Conservation (phyloP, 2,329 filamentous ascomycete species). For the Colletotrichum cereale region DNA sequence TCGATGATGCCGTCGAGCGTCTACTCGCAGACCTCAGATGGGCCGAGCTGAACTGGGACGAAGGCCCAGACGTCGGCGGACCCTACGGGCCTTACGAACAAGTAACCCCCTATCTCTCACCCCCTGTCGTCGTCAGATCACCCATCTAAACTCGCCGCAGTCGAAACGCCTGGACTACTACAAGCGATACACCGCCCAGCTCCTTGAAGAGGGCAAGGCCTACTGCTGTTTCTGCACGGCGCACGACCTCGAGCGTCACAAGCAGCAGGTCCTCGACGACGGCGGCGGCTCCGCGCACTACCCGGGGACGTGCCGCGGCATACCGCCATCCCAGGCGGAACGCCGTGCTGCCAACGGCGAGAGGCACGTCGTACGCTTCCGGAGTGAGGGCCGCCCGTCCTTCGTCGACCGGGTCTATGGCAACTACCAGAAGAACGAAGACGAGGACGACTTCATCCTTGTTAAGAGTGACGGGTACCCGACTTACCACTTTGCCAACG, state of each 20-base stretch:
- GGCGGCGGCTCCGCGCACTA: conserved; percentile 59
- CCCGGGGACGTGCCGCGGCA: conserved; percentile 76
- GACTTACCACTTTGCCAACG: conserved; percentile 97
- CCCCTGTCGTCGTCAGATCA: not conserved
- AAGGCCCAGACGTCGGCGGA: conserved; percentile 88
- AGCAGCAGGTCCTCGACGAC: conserved; percentile 69
- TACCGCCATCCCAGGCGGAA: conserved; percentile 76
- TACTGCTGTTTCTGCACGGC: conserved; percentile 94
- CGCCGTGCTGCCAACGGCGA: conserved; percentile 78
- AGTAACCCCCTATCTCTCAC: conserved; percentile 57
- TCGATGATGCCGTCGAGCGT: conserved; percentile 81
- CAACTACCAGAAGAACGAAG: conserved; percentile 65
- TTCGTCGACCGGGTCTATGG: conserved; percentile 88
- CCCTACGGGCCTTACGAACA: conserved; percentile 88
- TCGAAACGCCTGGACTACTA: conserved; percentile 86
- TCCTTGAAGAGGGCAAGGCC: conserved; percentile 79
- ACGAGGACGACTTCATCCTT: conserved; percentile 86
- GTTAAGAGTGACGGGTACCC: conserved; percentile 93
- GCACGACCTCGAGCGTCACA: conserved; percentile 76
- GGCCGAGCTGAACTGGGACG: conserved; percentile 93
- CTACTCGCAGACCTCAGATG: conserved; percentile 86
- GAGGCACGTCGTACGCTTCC: conserved; percentile 82
- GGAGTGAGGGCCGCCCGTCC: conserved; percentile 70
- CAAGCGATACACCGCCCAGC: conserved; percentile 73
- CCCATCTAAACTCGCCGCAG: conserved; percentile 53